Conservation (phyloP, 352 stramenopile genomes). For the Phytophthora foliorum region DNA sequence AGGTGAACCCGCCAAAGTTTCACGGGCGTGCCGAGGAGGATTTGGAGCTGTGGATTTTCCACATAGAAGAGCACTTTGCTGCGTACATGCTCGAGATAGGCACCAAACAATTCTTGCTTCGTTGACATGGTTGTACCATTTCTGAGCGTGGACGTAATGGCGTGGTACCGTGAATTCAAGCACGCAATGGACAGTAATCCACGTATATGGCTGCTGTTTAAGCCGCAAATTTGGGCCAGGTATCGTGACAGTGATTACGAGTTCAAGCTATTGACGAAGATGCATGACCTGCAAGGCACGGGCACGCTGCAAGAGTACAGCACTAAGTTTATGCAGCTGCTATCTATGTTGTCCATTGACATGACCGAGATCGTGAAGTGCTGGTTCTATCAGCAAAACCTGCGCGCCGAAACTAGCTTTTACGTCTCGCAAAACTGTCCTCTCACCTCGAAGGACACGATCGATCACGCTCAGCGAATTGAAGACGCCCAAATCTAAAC, state of each 20-base stretch:
- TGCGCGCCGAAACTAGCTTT: conserved; percentile 1
- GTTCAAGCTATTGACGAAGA: conserved; percentile 10
- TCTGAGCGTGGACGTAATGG: conserved; percentile 19
- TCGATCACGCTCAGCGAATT: conserved; percentile 8
- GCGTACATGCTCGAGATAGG: background rate
- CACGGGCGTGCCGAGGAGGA: conserved; percentile 4
- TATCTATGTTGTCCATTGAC: background rate
- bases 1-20: conserved; percentile 6
- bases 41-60: conserved; percentile 20
- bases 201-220: conserved; percentile 16
- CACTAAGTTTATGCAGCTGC: conserved; percentile 1
- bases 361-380: conserved; percentile 9
- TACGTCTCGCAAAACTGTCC: conserved; percentile 8
- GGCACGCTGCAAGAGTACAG: background rate
- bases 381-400: conserved; percentile 17
- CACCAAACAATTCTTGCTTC: background rate
- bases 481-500: background rate
- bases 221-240: conserved; percentile 14
- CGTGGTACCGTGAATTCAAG: too few relatives aligned
- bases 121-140: conserved; percentile 19
- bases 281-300: background rate
- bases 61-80: conserved; percentile 18
- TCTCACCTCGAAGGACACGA: conserved; percentile 1
- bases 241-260: conserved; percentile 25
- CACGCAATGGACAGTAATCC: background rate